phyloP scores from a whole-genome alignment of 2,329 filamentous ascomycete species.

The Thelonectria blattea region DNA sequence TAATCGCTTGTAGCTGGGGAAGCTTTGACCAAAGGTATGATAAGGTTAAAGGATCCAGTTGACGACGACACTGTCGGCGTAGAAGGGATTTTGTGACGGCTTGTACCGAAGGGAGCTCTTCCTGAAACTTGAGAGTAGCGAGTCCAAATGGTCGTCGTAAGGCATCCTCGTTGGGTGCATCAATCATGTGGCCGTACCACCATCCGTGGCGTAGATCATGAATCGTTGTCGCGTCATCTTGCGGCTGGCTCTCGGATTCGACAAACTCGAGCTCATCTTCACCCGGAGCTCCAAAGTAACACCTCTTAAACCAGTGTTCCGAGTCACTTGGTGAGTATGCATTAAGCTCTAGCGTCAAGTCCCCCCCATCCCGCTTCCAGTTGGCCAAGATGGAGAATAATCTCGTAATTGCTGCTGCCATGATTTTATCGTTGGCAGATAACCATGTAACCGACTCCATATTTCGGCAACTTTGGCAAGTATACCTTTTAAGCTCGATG shows the following conservation, averaged over 20 bases:
- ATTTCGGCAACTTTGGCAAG: slow-evolving; percentile 9
- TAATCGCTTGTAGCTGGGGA: slow-evolving; percentile 13
- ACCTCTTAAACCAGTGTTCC: slow-evolving; percentile 24
- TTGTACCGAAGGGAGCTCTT: slow-evolving; percentile 10
- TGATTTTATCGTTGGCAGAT: neutral
- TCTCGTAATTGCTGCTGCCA: slow-evolving; percentile 3
- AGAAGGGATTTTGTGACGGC: slow-evolving; percentile 21
- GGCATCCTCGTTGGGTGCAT: neutral
- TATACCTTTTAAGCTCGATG: slow-evolving; percentile 21
- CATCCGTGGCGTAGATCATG: slow-evolving; percentile 21
- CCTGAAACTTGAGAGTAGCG: neutral
- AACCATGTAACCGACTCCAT: neutral
- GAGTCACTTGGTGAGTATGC: slow-evolving; percentile 25
- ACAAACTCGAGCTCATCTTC: slow-evolving; percentile 9
- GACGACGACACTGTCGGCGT: slow-evolving; percentile 22
- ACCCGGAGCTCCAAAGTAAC: slow-evolving; percentile 21
- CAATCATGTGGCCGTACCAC: neutral
- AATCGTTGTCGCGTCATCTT: neutral
- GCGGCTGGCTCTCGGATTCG: neutral
- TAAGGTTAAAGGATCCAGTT: neutral
- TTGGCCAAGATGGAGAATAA: slow-evolving; percentile 15
- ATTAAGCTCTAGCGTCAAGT: slow-evolving; percentile 11
- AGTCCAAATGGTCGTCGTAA: slow-evolving; percentile 10
- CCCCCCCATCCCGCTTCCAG: slow-evolving; percentile 4
- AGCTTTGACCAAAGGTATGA: slow-evolving; percentile 15